A percentile compares a stretch with the other conserved stretches of the same genome.
Conservation (phyloP, 495 filamentous ascomycete genomes). For the Sporormia fimetaria region DNA sequence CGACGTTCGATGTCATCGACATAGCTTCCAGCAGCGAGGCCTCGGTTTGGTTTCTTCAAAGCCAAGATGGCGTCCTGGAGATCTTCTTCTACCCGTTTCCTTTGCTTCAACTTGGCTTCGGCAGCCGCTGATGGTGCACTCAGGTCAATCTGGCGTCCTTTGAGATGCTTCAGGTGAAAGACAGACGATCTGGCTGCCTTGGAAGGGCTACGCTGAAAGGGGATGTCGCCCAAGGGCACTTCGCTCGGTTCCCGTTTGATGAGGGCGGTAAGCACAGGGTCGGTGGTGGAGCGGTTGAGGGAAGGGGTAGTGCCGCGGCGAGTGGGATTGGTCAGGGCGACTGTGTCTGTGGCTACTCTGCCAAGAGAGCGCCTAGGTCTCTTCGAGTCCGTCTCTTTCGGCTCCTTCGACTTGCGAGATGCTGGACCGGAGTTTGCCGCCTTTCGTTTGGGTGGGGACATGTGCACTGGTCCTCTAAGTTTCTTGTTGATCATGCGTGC, state of each 20-base stretch:
- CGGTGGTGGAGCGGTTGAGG: slow-evolving; percentile 60
- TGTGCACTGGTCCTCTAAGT: slow-evolving; percentile 61
- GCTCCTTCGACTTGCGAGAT: slow-evolving; percentile 41
- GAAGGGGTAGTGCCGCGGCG: slow-evolving; percentile 29
- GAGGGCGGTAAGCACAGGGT: slow-evolving; percentile 39
- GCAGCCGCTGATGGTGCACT: slow-evolving; percentile 44
- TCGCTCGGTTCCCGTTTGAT: slow-evolving; percentile 59
- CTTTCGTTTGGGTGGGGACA: slow-evolving; percentile 49
- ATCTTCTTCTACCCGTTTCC: slow-evolving; percentile 66
- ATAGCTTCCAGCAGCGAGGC: slow-evolving; percentile 59
- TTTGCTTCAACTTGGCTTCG: slow-evolving; percentile 59
- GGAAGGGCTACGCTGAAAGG: slow-evolving; percentile 29
- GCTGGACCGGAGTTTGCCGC: slow-evolving; percentile 32
- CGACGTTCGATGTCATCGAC: slow-evolving; percentile 60
- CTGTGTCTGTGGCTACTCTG: slow-evolving; percentile 55
- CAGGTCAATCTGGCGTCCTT: slow-evolving; percentile 59
- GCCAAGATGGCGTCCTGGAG: slow-evolving; percentile 71
- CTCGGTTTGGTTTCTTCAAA: slow-evolving; percentile 77
- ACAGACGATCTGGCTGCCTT: slow-evolving; percentile 28
- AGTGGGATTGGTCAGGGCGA: slow-evolving; percentile 34
- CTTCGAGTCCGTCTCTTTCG: slow-evolving; percentile 40
- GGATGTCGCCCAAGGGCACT: slow-evolving; percentile 43
- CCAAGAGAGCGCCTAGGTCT: slow-evolving; percentile 50
- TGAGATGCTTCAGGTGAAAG: slow-evolving; percentile 40
- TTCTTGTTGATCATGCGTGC: slow-evolving; percentile 74